Conservation (phyloP, 2,329 filamentous ascomycete species). For the Fonsecaea pedrosoi region DNA sequence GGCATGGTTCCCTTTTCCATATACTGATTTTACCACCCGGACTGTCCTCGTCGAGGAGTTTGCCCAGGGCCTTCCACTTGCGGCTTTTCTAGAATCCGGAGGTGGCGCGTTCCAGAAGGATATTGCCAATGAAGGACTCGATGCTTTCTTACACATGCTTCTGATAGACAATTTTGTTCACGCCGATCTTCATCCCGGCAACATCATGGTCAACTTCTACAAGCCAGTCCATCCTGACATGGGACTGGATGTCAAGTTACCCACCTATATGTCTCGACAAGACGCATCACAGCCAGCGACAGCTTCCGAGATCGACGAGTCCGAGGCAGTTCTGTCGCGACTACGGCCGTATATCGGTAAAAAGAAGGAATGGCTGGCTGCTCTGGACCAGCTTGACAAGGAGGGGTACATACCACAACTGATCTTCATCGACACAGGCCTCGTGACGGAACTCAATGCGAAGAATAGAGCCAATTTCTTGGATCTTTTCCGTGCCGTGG, state of each 20-base stretch:
- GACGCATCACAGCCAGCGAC: constrained; percentile 51
- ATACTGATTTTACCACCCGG: constrained; percentile 88
- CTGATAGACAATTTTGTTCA: constrained; percentile 98
- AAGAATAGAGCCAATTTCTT: constrained; percentile 89
- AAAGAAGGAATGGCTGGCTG: constrained; percentile 72
- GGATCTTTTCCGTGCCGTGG: constrained; percentile 92
- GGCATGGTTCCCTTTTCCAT: constrained; percentile 96
- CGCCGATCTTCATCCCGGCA: constrained; percentile 93
- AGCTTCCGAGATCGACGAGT: constrained; percentile 72
- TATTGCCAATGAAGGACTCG: constrained; percentile 91
- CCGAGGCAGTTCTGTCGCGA: constrained; percentile 81
- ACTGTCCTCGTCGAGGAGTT: constrained; percentile 95
- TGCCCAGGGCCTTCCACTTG: constrained; percentile 88
- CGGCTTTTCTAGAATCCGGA: constrained; percentile 88
- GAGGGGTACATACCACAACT: constrained; percentile 93
- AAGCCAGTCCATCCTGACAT: constrained; percentile 76
- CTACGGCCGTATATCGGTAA: constrained; percentile 76
- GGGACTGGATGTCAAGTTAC: constrained; percentile 42
- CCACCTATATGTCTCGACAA: constrained; percentile 53
- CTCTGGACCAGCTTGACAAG: constrained; percentile 76
- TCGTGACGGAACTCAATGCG: constrained; percentile 91
- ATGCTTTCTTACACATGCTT: constrained; percentile 95
- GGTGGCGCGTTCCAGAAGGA: constrained; percentile 93
- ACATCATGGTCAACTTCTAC: constrained; percentile 99
- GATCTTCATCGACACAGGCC: constrained; percentile 95